Percentiles rank a stretch among this genome's conserved stretches.
These are phyloP conservation scores for Candida pseudoglaebosa DNA, from an alignment of 805 yeast genomes.

Conservation along the genomic window DNA sequence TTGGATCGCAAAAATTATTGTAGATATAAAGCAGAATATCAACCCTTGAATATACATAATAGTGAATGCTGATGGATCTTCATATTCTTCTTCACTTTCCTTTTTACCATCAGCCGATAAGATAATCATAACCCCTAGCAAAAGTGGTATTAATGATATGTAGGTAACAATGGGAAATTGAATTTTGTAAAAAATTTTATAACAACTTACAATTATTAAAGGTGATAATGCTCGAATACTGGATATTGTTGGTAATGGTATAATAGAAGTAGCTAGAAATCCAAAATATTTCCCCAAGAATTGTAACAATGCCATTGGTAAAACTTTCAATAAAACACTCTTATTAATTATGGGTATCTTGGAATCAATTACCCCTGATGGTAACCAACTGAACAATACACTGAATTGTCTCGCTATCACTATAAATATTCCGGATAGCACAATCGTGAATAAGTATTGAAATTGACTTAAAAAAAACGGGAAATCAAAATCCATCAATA, in stretches of 20 bases:
- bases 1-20: constrained; percentile 77
- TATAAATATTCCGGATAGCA: constrained; percentile 39
- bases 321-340: constrained; percentile 40
- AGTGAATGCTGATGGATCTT: constrained; percentile 2
- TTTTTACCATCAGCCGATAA: constrained; percentile 26
- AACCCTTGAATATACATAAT: constrained; percentile 52
- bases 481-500: constrained; percentile 51
- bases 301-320: constrained; percentile 66
- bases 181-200: constrained; percentile 49
- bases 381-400: constrained; percentile 36
- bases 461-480: constrained; percentile 64
- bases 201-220: constrained; percentile 53
- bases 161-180: constrained; percentile 48
- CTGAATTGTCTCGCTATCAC: constrained; percentile 28
- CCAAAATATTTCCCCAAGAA: constrained; percentile 61
- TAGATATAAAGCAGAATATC: constrained; percentile 61
- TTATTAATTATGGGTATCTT: constrained; percentile 18
- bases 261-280: constrained; percentile 59
- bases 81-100: constrained; percentile 9
- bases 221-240: constrained; percentile 70
- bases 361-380: constrained; percentile 45
- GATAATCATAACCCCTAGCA: constrained; percentile 50
- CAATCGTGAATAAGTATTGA: constrained; percentile 53
- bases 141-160: constrained; percentile 47
- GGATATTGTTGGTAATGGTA: constrained; percentile 66